Conservation (phyloP, 139 green algal species). For the Micromonas pusilla region DNA sequence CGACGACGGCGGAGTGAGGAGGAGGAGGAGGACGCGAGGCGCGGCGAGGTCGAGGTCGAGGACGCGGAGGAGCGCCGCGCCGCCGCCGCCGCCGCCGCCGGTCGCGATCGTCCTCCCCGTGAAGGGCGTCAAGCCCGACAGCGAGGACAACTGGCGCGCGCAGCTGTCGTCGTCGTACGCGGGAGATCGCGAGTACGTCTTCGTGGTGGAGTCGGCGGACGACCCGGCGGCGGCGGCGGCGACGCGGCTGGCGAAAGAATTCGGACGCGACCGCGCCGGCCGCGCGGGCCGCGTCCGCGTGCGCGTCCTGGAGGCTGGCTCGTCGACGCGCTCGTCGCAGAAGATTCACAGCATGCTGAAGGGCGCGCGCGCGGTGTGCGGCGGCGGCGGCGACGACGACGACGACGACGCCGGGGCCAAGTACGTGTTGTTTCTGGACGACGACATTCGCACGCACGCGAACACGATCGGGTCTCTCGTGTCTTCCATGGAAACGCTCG, state of each 20-base stretch:
- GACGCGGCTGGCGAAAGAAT: background rate
- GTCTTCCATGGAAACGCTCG: conserved; percentile 51
- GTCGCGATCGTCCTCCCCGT: conserved; percentile 3
- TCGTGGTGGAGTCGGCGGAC: conserved; percentile 15
- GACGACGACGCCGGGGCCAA: conserved; percentile 23
- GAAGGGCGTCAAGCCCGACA: background rate
- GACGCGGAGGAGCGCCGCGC: background rate
- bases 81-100: no score
- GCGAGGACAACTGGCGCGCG: background rate
- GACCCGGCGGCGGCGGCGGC: background rate
- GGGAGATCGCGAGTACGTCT: conserved; percentile 3
- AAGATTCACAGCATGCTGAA: conserved; percentile 26
- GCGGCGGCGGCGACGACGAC: conserved; percentile 19
- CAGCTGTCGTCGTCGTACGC: background rate
- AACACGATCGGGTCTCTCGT: conserved; percentile 55
- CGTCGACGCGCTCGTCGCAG: background rate
- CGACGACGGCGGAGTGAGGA: background rate
- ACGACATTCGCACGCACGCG: conserved; percentile 79
- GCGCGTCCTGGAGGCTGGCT: conserved; percentile 1
- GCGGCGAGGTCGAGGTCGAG: conserved; percentile 1
- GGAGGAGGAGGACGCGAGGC: background rate
- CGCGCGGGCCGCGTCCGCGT: background rate
- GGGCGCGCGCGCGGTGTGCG: no score
- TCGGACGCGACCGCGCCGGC: background rate
- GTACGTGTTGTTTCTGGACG: conserved; percentile 84